Percentiles rank a stretch among this genome's conserved stretches.
Conservation (phyloP, 1,284 basidiomycete species). For the Phylloboletellus chloephorus region DNA sequence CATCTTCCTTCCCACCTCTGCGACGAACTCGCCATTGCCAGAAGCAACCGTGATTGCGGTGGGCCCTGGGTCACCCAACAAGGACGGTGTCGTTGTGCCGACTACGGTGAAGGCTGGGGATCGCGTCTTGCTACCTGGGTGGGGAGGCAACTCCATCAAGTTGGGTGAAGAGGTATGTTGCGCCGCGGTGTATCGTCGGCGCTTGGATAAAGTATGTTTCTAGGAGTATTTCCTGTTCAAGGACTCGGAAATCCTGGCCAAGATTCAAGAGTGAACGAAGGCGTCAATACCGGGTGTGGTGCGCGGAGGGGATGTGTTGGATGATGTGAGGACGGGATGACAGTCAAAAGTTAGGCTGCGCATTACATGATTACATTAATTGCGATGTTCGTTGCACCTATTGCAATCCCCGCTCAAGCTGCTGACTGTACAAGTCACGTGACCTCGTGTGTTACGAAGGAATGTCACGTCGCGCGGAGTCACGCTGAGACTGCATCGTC, state of each 20-base stretch:
- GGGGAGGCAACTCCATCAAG: conserved; percentile 96
- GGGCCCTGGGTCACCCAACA: conserved; percentile 87
- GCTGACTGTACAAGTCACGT: too few species aligned
- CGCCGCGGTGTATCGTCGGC: not conserved
- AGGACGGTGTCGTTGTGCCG: conserved; percentile 79
- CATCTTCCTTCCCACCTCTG: conserved; percentile 89
- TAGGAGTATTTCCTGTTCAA: conserved; percentile 93
- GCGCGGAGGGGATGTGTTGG: not conserved
- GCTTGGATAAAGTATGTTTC: conserved; percentile 4
- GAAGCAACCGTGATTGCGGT: conserved; percentile 96
- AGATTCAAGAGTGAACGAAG: conserved; percentile 79
- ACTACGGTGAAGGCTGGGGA: conserved; percentile 84
- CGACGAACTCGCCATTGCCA: conserved; percentile 79
- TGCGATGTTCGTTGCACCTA: conserved; percentile 19
- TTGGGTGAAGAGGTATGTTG: conserved; percentile 88
- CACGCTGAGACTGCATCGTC: too few species aligned
- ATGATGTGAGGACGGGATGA: not conserved
- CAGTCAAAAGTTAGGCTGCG: conserved; percentile 11
- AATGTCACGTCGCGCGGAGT: too few species aligned
- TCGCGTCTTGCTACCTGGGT: conserved; percentile 88
- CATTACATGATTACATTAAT: conserved; percentile 19
- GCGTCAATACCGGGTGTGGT: not conserved
- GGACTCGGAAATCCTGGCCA: conserved; percentile 94
- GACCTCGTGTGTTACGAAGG: too few species aligned
- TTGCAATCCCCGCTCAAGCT: conserved; percentile 27